phyloP scores from a whole-genome alignment of 1,139 yeast species.

The Candida tetrigidarum region DNA sequence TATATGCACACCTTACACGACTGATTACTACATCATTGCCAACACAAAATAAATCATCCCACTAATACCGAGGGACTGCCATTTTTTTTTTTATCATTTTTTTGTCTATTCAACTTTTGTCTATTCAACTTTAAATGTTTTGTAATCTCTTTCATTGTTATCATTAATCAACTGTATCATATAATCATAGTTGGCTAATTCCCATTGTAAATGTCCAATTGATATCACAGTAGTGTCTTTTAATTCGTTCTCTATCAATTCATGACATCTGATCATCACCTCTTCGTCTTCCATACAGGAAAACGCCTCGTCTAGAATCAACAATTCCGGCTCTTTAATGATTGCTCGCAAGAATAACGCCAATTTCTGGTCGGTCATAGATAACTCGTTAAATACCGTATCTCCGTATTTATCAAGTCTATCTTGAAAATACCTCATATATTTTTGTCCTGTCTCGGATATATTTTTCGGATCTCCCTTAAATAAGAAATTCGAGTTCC shows the following conservation, averaged over 20 bases:
- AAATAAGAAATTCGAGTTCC: conserved; percentile 52
- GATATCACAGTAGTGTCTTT: conserved; percentile 67
- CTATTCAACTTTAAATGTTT: conserved; percentile 19
- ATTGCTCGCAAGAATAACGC: conserved; percentile 76
- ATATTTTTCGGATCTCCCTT: conserved; percentile 22
- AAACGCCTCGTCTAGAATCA: conserved; percentile 91
- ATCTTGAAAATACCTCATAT: conserved; percentile 30
- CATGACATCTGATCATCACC: conserved; percentile 67
- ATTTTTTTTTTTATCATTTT: neutral
- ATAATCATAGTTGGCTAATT: conserved; percentile 40
- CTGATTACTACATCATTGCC: too few species aligned
- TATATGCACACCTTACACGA: too few species aligned
- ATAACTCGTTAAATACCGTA: conserved; percentile 52
- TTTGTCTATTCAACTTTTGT: neutral
- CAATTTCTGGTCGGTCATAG: conserved; percentile 78
- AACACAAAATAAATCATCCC: neutral
- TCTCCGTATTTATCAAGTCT: conserved; percentile 36
- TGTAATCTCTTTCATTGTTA: conserved; percentile 26
- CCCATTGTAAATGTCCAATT: conserved; percentile 76
- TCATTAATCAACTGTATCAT: conserved; percentile 40
- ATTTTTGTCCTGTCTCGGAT: conserved; percentile 17
- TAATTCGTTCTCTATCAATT: conserved; percentile 56
- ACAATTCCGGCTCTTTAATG: conserved; percentile 72
- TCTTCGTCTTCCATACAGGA: conserved; percentile 80
- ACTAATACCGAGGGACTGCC: neutral